Evolutionary conservation across 2,329 filamentous ascomycete species (phyloP).

Genomic region (Microdochium bolleyi): DNA sequence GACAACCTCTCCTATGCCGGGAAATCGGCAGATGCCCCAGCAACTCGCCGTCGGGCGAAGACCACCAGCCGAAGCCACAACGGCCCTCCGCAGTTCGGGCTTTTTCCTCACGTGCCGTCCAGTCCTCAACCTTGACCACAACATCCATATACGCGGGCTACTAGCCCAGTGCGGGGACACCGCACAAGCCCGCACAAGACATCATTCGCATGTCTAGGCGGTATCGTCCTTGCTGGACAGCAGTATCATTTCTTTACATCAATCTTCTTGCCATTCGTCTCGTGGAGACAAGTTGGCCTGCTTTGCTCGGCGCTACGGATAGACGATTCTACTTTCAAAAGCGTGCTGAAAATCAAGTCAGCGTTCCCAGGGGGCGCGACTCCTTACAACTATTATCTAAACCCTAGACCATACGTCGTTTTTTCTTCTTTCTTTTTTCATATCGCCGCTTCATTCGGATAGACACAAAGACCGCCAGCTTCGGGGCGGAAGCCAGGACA

Average conservation of each 20-base stretch:
- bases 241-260: too few relatives aligned
- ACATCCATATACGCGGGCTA: not conserved
- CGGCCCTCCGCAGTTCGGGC: slow-evolving; percentile 16
- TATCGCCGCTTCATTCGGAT: not conserved
- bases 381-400: too few relatives aligned
- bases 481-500: too few relatives aligned
- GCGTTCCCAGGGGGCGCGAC: not conserved
- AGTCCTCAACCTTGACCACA: not conserved
- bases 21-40: slow-evolving; percentile 2
- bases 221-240: too few relatives aligned
- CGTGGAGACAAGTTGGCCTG: not conserved
- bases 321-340: not conserved
- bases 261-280: too few relatives aligned
- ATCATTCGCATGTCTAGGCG: too few relatives aligned
- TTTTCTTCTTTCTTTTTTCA: not conserved
- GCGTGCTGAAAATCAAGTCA: not conserved
- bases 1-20: slow-evolving; percentile 7
- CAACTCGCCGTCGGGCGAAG: slow-evolving; percentile 19
- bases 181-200: too few relatives aligned
- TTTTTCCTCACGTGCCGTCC: slow-evolving; percentile 16
- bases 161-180: too few relatives aligned
- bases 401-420: too few relatives aligned
- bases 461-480: not conserved
- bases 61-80: slow-evolving; percentile 20
- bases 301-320: not conserved